phyloP scores from a whole-genome alignment of 2,329 filamentous ascomycete species.

The Zasmidium citrigriseum region DNA sequence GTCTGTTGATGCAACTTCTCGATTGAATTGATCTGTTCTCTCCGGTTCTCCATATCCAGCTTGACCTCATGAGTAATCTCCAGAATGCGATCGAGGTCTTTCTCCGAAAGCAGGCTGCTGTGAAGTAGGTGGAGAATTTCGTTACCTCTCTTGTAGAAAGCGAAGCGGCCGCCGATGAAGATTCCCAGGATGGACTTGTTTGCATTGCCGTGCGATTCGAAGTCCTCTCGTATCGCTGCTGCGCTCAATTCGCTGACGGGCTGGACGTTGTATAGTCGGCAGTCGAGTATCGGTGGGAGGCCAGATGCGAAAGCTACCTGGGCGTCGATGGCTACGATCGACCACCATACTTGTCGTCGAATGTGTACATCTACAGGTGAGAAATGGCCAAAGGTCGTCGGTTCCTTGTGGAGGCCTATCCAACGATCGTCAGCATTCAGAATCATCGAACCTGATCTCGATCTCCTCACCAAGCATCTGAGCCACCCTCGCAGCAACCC shows the following conservation, averaged over 20 bases:
- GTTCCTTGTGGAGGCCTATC: conserved; percentile 47
- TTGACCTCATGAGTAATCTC: conserved; percentile 22
- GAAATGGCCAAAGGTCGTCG: conserved; percentile 47
- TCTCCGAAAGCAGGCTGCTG: conserved; percentile 19
- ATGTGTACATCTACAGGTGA: conserved; percentile 47
- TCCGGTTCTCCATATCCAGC: conserved; percentile 19
- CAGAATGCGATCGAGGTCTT: conserved; percentile 20
- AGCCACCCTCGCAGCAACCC: conserved; percentile 48
- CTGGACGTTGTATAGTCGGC: conserved; percentile 48
- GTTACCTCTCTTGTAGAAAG: conserved; percentile 23
- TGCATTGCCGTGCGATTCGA: conserved; percentile 26
- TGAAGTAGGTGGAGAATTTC: conserved; percentile 25
- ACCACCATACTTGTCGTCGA: conserved; percentile 51
- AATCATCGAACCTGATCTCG: too few species aligned
- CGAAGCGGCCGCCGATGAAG: conserved; percentile 24
- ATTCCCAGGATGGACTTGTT: conserved; percentile 25
- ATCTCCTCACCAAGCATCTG: conserved; percentile 49
- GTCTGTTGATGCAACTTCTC: conserved; percentile 13
- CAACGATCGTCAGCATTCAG: background rate
- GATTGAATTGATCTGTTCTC: conserved; percentile 18
- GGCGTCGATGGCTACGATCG: conserved; percentile 51
- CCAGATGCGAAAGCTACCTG: conserved; percentile 53
- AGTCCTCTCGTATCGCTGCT: conserved; percentile 44
- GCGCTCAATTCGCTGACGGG: conserved; percentile 40
- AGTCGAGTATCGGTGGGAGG: conserved; percentile 48